Conservation (phyloP, 495 filamentous ascomycete species). For the Parachaetomium inaequale region DNA sequence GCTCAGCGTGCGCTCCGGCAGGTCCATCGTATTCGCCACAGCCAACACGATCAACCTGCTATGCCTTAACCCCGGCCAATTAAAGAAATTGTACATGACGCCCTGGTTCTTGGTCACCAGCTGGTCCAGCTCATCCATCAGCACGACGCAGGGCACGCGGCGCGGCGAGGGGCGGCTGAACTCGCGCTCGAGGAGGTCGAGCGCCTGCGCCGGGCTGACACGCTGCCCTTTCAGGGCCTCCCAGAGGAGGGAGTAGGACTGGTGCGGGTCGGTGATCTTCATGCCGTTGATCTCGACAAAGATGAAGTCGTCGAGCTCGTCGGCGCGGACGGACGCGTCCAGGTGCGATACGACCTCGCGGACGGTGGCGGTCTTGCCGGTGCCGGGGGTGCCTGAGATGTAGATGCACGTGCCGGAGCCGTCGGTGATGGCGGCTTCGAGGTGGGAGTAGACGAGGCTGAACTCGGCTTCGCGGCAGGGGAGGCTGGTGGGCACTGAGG, state of each 20-base stretch:
- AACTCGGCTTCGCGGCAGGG: slow-evolving; percentile 94
- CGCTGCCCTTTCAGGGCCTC: slow-evolving; percentile 91
- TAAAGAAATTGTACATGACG: slow-evolving; percentile 99
- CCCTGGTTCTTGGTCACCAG: slow-evolving; percentile 95
- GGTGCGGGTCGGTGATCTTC: slow-evolving; percentile 98
- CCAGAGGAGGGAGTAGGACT: slow-evolving; percentile 94
- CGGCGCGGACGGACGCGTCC: slow-evolving; percentile 74
- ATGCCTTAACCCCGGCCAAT: slow-evolving; percentile 93
- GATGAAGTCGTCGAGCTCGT: slow-evolving; percentile 97
- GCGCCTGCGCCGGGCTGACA: slow-evolving; percentile 85
- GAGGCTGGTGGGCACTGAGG: slow-evolving; percentile 80
- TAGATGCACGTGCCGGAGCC: slow-evolving; percentile 95
- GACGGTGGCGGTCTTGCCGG: slow-evolving; percentile 96
- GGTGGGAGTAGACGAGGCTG: slow-evolving; percentile 82
- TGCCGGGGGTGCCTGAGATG: slow-evolving; percentile 98
- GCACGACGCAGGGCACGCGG: slow-evolving; percentile 89
- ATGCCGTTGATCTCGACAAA: slow-evolving; percentile 99
- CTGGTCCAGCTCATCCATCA: slow-evolving; percentile 99
- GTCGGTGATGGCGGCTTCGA: slow-evolving; percentile 90
- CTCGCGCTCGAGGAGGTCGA: slow-evolving; percentile 85
- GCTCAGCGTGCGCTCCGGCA: slow-evolving; percentile 91
- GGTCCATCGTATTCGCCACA: slow-evolving; percentile 98
- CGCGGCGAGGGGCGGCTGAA: slow-evolving; percentile 87
- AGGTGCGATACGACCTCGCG: slow-evolving; percentile 90
- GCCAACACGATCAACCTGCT: slow-evolving; percentile 92